Evolutionary conservation across 352 stramenopile genomes (phyloP).

Genomic region (Hyaloperonospora arabidopsidis): DNA sequence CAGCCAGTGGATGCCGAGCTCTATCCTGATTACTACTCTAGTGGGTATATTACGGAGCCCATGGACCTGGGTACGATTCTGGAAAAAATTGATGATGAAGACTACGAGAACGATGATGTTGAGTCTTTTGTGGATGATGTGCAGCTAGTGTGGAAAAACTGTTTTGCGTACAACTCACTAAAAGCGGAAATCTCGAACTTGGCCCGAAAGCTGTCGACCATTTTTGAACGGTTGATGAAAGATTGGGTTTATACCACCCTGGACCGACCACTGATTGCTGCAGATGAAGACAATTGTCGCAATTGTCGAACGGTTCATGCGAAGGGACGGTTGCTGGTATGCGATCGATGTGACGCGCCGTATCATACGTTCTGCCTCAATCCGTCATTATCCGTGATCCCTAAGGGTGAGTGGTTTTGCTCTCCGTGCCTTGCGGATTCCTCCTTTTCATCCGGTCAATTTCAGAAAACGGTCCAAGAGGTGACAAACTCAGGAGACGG

Average conservation of each 20-base stretch:
- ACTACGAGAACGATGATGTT: slow-evolving; percentile 79
- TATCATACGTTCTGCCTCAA: slow-evolving; percentile 79
- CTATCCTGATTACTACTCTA: slow-evolving; percentile 80
- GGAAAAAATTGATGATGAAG: slow-evolving; percentile 79
- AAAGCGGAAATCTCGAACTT: slow-evolving; percentile 75
- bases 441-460: slow-evolving; percentile 44
- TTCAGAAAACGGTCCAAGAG: slow-evolving; percentile 38
- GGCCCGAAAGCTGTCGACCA: slow-evolving; percentile 62
- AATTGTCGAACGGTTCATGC: slow-evolving; percentile 67
- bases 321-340: slow-evolving; percentile 57
- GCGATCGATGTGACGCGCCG: slow-evolving; percentile 74
- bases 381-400: slow-evolving; percentile 47
- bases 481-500: slow-evolving; percentile 17
- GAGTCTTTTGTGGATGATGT: slow-evolving; percentile 79
- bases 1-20: slow-evolving; percentile 75
- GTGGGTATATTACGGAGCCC: slow-evolving; percentile 57
- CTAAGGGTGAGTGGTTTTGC: slow-evolving; percentile 72
- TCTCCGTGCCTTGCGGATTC: slow-evolving; percentile 48
- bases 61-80: slow-evolving; percentile 80
- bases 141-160: slow-evolving; percentile 79
- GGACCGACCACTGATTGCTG: slow-evolving; percentile 45
- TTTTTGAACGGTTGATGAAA: slow-evolving; percentile 76
- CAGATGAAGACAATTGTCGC: slow-evolving; percentile 73
- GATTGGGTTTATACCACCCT: slow-evolving; percentile 65
- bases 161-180: slow-evolving; percentile 76